Conservation (phyloP, 192 early-diverging fungal species). For the Jimgerdemannia lactiflua region DNA sequence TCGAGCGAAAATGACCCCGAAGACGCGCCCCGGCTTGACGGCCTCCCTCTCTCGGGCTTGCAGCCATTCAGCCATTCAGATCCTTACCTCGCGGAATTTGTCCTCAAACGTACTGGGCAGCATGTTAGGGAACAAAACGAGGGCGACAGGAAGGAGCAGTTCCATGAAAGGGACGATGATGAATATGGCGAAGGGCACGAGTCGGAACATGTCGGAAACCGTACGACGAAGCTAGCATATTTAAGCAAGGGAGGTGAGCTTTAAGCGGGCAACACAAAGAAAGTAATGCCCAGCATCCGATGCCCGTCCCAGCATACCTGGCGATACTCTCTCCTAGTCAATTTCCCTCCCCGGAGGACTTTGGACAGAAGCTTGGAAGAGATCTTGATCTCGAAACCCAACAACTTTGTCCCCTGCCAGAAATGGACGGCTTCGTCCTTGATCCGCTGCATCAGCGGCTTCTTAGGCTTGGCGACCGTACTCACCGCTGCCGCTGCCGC, state of each 20-base stretch:
- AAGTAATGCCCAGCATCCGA: not conserved
- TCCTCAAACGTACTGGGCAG: constrained; percentile 94
- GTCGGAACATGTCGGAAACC: constrained; percentile 76
- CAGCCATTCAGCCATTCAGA: not conserved
- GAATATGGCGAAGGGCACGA: constrained; percentile 92
- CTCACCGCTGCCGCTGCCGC: constrained; percentile 7
- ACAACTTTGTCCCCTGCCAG: constrained; percentile 90
- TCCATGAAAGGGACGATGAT: constrained; percentile 94
- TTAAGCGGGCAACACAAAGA: not conserved
- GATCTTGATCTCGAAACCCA: constrained; percentile 85
- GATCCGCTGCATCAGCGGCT: constrained; percentile 68
- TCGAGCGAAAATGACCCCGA: too few relatives aligned
- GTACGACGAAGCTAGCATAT: constrained; percentile 72
- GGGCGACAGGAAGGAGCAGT: constrained; percentile 84
- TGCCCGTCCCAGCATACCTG: constrained; percentile 50
- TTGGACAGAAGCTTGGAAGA: constrained; percentile 75
- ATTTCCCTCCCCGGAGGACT: constrained; percentile 68
- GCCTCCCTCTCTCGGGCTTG: not conserved
- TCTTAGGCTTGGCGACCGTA: constrained; percentile 35
- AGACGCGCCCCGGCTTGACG: too few relatives aligned
- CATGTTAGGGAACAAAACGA: constrained; percentile 97
- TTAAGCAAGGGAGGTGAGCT: not conserved
- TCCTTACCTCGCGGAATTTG: constrained; percentile 69
- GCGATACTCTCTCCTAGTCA: constrained; percentile 82
- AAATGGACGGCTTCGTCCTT: constrained; percentile 90